Percentiles rank a stretch among this genome's conserved stretches.
These are phyloP conservation scores for Arabidopsis thaliana DNA, from an alignment of 345 rosid genomes.

Conservation along the genomic window DNA sequence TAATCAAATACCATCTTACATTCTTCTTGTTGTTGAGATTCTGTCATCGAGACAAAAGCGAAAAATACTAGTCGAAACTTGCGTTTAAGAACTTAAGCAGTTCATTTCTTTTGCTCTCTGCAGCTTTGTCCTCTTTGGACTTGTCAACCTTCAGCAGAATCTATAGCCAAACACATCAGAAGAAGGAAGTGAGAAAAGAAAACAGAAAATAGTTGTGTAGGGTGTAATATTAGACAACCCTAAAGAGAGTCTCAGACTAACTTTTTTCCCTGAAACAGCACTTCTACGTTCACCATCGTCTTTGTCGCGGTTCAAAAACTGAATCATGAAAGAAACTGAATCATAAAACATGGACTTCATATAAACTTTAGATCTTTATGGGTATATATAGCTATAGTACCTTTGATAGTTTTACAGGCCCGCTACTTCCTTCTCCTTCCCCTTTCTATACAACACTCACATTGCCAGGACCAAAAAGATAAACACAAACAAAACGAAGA, in stretches of 20 bases:
- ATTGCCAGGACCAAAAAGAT: conserved; percentile 65
- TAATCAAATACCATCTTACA: conserved; percentile 32
- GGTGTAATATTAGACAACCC: neutral
- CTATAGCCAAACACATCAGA: conserved; percentile 46
- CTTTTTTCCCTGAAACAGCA: conserved; percentile 98
- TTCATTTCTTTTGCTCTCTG: conserved; percentile 86
- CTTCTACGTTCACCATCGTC: conserved; percentile 88
- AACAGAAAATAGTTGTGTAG: neutral
- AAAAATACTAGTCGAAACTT: conserved; percentile 75
- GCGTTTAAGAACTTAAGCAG: conserved; percentile 95
- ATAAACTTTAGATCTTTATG: neutral
- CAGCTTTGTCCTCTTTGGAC: conserved; percentile 92
- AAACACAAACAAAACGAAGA: conserved; percentile 48
- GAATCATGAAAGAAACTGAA: conserved; percentile 23
- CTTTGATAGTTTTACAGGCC: conserved; percentile 97
- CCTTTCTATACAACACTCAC: conserved; percentile 78
- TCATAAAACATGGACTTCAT: neutral
- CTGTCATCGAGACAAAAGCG: neutral
- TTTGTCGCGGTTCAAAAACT: conserved; percentile 83
- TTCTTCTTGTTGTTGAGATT: conserved; percentile 20
- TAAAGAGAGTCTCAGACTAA: conserved; percentile 28
- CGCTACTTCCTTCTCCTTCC: conserved; percentile 70
- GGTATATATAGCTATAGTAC: conserved; percentile 38
- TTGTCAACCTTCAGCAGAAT: conserved; percentile 91
- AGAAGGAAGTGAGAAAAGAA: conserved; percentile 3